Percentiles rank a stretch among this genome's conserved stretches.
phyloP scores from a whole-genome alignment of 306 rosid genomes.

The Cotoneaster glaucophyllus region DNA sequence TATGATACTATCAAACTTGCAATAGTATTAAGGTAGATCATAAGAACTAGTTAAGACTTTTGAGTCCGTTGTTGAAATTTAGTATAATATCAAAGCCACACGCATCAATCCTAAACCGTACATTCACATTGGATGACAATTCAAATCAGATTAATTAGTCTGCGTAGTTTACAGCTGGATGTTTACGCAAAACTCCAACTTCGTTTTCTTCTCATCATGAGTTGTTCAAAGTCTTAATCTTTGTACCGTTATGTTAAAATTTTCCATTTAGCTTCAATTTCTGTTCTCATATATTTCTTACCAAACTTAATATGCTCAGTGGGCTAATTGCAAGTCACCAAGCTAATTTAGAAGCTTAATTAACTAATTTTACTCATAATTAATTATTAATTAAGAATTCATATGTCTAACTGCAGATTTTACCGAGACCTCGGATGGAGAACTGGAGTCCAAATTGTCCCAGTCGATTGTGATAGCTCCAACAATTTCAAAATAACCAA shows the following conservation, averaged over 20 bases:
- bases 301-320: not conserved
- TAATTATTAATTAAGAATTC: not conserved
- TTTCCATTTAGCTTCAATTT: not conserved
- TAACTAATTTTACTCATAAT: not conserved
- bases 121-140: not conserved
- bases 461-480: slow-evolving; percentile 63
- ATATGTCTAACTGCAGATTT: slow-evolving; percentile 39
- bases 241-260: not conserved
- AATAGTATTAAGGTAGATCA: not conserved
- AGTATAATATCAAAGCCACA: not conserved
- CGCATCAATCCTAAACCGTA: not conserved
- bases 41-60: not conserved
- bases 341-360: not conserved
- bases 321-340: not conserved
- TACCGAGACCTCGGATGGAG: slow-evolving; percentile 74
- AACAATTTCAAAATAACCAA: slow-evolving; percentile 63
- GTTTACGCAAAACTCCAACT: not conserved
- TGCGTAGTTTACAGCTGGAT: not conserved
- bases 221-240: not conserved
- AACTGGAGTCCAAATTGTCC: slow-evolving; percentile 56
- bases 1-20: not conserved
- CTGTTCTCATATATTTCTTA: not conserved
- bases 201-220: not conserved
- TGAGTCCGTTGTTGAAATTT: not conserved
- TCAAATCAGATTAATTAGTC: slow-evolving; percentile 2